A percentile compares a stretch with the other conserved stretches of the same genome.
Evolutionary conservation across 2,329 filamentous ascomycete species (phyloP).

Genomic region (Dactylella cylindrospora): DNA sequence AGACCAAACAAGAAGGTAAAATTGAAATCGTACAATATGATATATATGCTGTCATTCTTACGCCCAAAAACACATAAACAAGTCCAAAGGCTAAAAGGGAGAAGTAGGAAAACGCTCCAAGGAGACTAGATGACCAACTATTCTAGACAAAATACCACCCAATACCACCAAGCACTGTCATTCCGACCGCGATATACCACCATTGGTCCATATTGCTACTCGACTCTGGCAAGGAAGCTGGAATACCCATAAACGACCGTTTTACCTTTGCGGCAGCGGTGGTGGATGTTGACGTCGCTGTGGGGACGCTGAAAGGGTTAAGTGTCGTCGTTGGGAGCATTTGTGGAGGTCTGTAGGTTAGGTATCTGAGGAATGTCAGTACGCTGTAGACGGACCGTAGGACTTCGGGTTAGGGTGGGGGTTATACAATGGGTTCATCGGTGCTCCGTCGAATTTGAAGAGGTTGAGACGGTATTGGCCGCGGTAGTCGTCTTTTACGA

Average conservation of each 20-base stretch:
- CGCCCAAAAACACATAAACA: not conserved
- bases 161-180: constrained; percentile 56
- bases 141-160: constrained; percentile 55
- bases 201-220: constrained; percentile 53
- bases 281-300: constrained; percentile 50
- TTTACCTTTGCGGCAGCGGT: constrained; percentile 53
- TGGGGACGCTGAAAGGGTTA: constrained; percentile 58
- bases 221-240: constrained; percentile 50
- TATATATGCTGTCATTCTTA: no score
- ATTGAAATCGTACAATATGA: not conserved
- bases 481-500: constrained; percentile 62
- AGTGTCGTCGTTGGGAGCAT: constrained; percentile 71
- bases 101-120: not conserved
- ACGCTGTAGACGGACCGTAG: not conserved
- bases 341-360: constrained; percentile 63
- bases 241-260: constrained; percentile 48
- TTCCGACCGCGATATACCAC: constrained; percentile 58
- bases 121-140: not conserved
- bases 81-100: not conserved
- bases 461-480: constrained; percentile 66
- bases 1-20: not conserved
- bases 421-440: constrained; percentile 67
- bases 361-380: constrained; percentile 49
- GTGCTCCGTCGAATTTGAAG: constrained; percentile 64
- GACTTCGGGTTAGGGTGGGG: not conserved